Conservation (phyloP, 2,329 filamentous ascomycete genomes). For the Colletotrichum simmondsii region DNA sequence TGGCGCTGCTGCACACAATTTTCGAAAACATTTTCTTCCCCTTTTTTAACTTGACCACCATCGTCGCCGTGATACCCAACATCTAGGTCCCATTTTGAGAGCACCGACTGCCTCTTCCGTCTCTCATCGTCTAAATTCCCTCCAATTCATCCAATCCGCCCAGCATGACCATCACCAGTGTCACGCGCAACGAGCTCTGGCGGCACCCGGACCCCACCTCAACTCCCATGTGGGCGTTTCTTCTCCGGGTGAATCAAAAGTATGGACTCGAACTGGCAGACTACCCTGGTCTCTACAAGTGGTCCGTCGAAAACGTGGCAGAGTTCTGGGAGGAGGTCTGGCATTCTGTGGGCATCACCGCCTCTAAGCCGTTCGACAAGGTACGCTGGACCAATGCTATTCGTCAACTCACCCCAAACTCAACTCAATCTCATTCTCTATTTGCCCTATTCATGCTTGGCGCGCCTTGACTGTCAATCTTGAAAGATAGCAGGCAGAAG, state of each 20-base stretch:
- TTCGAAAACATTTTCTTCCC: not conserved
- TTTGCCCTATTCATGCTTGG: conserved; percentile 17
- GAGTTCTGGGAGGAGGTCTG: conserved; percentile 89
- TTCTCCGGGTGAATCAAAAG: conserved; percentile 75
- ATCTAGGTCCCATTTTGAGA: conserved; percentile 4
- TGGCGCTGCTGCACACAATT: not conserved
- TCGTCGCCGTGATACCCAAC: not conserved
- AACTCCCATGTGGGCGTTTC: conserved; percentile 79
- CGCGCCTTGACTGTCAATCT: conserved; percentile 16
- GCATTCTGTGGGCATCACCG: conserved; percentile 81
- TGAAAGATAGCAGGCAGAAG: not conserved
- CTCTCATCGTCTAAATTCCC: conserved; percentile 6
- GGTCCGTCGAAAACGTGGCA: conserved; percentile 82
- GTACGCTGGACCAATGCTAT: conserved; percentile 49
- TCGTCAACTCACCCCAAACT: conserved; percentile 14
- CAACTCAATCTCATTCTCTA: conserved; percentile 10
- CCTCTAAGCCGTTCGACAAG: conserved; percentile 70
- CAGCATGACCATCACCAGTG: conserved; percentile 33
- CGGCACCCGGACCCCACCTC: conserved; percentile 72
- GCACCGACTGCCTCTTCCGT: not conserved
- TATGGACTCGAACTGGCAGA: conserved; percentile 70
- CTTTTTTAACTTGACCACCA: not conserved
- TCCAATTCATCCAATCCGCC: not conserved
- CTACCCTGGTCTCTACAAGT: conserved; percentile 83
- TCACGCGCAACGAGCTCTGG: conserved; percentile 70